Percentiles rank a stretch among this genome's conserved stretches.
Evolutionary conservation across 345 rosid genomes (phyloP).

Genomic region (Dovyalis caffra): DNA sequence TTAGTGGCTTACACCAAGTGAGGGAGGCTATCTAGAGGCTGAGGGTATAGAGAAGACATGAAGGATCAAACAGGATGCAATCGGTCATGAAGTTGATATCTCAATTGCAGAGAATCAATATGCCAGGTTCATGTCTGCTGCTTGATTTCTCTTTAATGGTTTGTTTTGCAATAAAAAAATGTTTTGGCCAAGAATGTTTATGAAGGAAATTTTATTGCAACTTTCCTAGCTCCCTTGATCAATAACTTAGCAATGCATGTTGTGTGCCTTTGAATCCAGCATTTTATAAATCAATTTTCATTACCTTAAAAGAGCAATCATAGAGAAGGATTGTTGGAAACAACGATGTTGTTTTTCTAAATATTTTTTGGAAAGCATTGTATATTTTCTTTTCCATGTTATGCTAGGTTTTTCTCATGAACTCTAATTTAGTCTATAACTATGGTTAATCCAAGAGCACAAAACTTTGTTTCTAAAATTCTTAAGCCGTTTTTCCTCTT

Average conservation of each 20-base stretch:
- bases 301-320: too few relatives aligned
- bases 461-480: background rate
- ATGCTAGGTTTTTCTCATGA: background rate
- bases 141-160: too few relatives aligned
- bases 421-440: background rate
- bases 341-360: background rate
- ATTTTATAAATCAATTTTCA: background rate
- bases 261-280: background rate
- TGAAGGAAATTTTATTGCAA: background rate
- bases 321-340: background rate
- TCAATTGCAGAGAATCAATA: constrained; percentile 64
- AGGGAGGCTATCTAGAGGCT: constrained; percentile 78
- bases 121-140: constrained; percentile 62
- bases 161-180: background rate
- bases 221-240: background rate
- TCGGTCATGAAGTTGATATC: constrained; percentile 58
- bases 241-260: background rate
- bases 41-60: constrained; percentile 89
- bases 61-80: constrained; percentile 65
- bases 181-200: background rate
- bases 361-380: background rate
- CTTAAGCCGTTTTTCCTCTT: too few relatives aligned
- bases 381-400: background rate
- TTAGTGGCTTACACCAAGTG: constrained; percentile 87
- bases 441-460: background rate